Conservation (phyloP, 2,329 filamentous ascomycete species). For the Polytolypa hystricis region DNA sequence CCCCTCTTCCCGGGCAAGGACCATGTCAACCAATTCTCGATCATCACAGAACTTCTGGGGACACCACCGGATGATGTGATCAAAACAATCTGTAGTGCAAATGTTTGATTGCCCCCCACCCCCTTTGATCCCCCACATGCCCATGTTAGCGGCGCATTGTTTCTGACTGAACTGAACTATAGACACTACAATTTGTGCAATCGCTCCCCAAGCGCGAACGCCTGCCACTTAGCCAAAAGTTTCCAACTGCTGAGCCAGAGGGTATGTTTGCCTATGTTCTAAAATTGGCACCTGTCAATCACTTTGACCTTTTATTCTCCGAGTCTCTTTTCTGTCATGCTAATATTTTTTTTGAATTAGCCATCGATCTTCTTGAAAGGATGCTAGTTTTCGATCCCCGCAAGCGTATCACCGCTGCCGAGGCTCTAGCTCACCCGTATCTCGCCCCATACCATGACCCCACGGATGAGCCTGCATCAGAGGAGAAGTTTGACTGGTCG, state of each 20-base stretch:
- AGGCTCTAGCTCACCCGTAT: constrained; percentile 84
- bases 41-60: constrained; percentile 93
- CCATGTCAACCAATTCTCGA: constrained; percentile 98
- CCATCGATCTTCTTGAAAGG: constrained; percentile 83
- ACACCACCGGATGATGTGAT: constrained; percentile 98
- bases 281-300: too few relatives aligned
- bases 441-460: constrained; percentile 95
- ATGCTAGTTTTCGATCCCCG: constrained; percentile 99
- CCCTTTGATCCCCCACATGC: not conserved
- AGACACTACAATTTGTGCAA: constrained; percentile 95
- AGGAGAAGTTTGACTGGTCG: constrained; percentile 99
- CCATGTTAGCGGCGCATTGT: not conserved
- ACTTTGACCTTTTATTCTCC: not conserved
- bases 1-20: constrained; percentile 97
- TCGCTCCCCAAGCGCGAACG: constrained; percentile 91
- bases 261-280: constrained; percentile 50
- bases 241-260: constrained; percentile 82
- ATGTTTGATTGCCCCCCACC: constrained; percentile 46
- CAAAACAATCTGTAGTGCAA: constrained; percentile 95
- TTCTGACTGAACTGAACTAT: constrained; percentile 6
- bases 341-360: constrained; percentile 33
- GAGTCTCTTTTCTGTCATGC: constrained; percentile 6
- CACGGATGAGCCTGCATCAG: constrained; percentile 85
- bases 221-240: constrained; percentile 76
- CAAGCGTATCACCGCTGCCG: constrained; percentile 77